A percentile compares a stretch with the other conserved stretches of the same genome.
These are phyloP conservation scores for Dictyostelium brefeldianum DNA, from an alignment of 78 protist genomes.

Conservation along the genomic window DNA sequence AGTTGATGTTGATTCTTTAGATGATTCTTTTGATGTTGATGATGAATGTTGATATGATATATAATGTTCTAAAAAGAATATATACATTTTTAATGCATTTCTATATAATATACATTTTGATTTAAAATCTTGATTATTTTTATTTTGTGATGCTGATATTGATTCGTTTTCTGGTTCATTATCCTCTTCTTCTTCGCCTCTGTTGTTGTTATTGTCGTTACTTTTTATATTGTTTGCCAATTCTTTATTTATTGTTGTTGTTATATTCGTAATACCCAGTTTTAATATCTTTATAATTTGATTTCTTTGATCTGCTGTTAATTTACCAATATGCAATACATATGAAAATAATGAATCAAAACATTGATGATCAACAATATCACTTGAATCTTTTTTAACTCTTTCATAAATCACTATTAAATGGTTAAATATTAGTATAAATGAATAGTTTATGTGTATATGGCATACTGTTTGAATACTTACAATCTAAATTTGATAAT, in stretches of 20 bases:
- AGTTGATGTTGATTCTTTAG: background rate
- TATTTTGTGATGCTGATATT: background rate
- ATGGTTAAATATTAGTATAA: background rate
- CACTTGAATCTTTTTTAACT: constrained; percentile 18
- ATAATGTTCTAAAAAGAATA: constrained; percentile 22
- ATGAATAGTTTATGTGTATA: background rate
- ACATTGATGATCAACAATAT: constrained; percentile 17
- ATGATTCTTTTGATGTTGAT: background rate
- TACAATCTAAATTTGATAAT: constrained; percentile 38
- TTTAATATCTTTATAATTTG: constrained; percentile 29
- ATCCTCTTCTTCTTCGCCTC: background rate
- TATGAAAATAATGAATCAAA: constrained; percentile 44
- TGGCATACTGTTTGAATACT: background rate
- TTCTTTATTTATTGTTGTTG: background rate
- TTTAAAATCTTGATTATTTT: background rate
- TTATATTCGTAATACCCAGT: background rate
- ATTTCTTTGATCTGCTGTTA: constrained; percentile 23
- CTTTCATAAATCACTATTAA: constrained; percentile 32
- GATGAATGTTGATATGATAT: constrained; percentile 19
- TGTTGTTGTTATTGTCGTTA: background rate
- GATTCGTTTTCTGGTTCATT: background rate
- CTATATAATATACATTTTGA: constrained; percentile 20
- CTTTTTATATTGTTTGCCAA: background rate
- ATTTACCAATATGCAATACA: background rate
- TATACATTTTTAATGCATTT: constrained; percentile 10